A percentile compares a stretch with the other conserved stretches of the same genome.
Conservation (phyloP, 2,329 filamentous ascomycete species). For the Xylaria sp. region DNA sequence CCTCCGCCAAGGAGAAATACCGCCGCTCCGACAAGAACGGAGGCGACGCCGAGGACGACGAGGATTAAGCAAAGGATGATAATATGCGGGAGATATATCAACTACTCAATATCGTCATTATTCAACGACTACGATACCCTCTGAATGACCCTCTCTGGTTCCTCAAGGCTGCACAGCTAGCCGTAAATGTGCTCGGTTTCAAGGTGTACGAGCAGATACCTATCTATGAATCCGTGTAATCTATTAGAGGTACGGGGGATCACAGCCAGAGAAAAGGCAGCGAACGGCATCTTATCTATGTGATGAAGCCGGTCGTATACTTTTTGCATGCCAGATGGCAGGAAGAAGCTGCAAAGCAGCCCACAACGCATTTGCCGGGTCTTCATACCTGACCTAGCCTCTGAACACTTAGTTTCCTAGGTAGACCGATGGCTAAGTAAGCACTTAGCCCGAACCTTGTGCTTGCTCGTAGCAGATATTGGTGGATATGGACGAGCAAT, state of each 20-base stretch:
- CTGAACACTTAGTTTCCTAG: background rate
- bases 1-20: slow-evolving; percentile 75
- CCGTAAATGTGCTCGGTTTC: background rate
- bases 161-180: background rate
- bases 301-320: background rate
- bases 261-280: background rate
- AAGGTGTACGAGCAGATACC: background rate
- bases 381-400: background rate
- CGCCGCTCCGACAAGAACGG: slow-evolving; percentile 68
- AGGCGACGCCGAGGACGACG: slow-evolving; percentile 40
- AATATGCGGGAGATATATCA: slow-evolving; percentile 10
- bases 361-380: background rate
- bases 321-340: background rate
- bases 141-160: background rate
- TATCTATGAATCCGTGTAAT: background rate
- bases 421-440: too few species aligned
- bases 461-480: background rate
- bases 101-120: too few species aligned
- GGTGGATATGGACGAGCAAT: background rate
- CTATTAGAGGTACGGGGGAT: background rate
- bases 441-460: background rate
- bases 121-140: slow-evolving; percentile 9
- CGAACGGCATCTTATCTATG: background rate
- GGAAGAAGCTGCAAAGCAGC: background rate
- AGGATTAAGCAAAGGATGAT: slow-evolving; percentile 21